phyloP scores from a whole-genome alignment of 768 basidiomycete species.

The Xerocomellus chrysenteron region DNA sequence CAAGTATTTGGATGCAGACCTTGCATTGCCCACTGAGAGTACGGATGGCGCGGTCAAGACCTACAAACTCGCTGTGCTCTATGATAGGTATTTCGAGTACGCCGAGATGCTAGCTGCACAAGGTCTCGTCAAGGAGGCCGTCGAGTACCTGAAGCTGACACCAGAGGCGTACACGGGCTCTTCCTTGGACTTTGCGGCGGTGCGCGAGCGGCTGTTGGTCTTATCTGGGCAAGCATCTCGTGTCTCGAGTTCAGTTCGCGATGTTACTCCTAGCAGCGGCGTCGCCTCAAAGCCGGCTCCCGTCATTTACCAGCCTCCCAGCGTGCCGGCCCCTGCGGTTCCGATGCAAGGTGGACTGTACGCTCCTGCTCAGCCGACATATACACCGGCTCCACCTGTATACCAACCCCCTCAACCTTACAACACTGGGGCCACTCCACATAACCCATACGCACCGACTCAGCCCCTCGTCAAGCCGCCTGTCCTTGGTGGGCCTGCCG shows the following conservation, averaged over 20 bases:
- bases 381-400: slow-evolving; percentile 31
- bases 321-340: slow-evolving; percentile 25
- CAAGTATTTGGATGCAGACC: slow-evolving; percentile 72
- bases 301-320: slow-evolving; percentile 25
- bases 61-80: slow-evolving; percentile 82
- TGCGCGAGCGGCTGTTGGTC: slow-evolving; percentile 46
- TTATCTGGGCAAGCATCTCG: slow-evolving; percentile 33
- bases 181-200: slow-evolving; percentile 41
- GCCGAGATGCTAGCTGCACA: slow-evolving; percentile 89
- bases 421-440: background rate
- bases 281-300: slow-evolving; percentile 7
- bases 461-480: slow-evolving; percentile 41
- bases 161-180: slow-evolving; percentile 76
- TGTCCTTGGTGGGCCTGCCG: slow-evolving; percentile 37
- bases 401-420: slow-evolving; percentile 9
- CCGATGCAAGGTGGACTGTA: slow-evolving; percentile 20
- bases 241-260: slow-evolving; percentile 28
- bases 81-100: slow-evolving; percentile 95
- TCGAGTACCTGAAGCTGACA: slow-evolving; percentile 73
- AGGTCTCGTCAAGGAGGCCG: slow-evolving; percentile 83
- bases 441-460: slow-evolving; percentile 11
- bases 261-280: slow-evolving; percentile 32
- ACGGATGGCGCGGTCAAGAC: slow-evolving; percentile 47
- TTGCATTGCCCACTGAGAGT: slow-evolving; percentile 41
- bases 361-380: slow-evolving; percentile 26